Evolutionary conservation across 2,329 filamentous ascomycete species (phyloP), one percentile per base, ranked within the genome.

Genomic region (Dissoconium aciculare): DNA sequence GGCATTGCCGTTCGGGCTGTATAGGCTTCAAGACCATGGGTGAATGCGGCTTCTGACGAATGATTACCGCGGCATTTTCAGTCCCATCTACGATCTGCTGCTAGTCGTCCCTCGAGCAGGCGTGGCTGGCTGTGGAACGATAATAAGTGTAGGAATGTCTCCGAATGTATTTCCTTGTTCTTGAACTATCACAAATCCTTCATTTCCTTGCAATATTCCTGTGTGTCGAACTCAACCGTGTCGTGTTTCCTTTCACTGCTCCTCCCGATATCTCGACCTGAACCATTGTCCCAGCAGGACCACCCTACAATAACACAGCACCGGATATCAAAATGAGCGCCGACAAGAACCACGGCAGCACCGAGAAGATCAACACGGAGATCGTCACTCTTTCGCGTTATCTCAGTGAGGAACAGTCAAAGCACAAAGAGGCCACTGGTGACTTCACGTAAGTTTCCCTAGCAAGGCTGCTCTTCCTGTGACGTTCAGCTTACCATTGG

Each of bases 311-410:
- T 45, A 60, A 57, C 42, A 53, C n/a, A 23, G 19, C 19, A 23
- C 19, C 19, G n/a, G 19, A 8, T n/a, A n/a, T 23, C 19, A 23
- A 23, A n/a, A 23, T 23, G 19, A 60, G 38, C 36, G 38, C 35
- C 25, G 53, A 60, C 41, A 23, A 23, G 19, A 23, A 23, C 19
- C 19, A 23, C 19, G 19, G 19, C n/a, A 23, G 65, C 36, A 53
- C 61, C 46, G 83, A 92, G 63, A 77, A 78, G 56, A 75, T 98
- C 64, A 94, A 95, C 67, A 91, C 82, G 40, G 74, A 94, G 58
- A 95, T 98, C 53, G 69, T 95, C 54, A 95, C 89, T 33, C 74
- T 98, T 47, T 94, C 89, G 25, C 73, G 89, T 39, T 93, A 89
- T 67, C 70, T 98, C 49, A 95, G 84, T 16, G 89, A 98, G 64